Base-by-base conservation (phyloP, 371 early-diverging fungal species). In the Mucor mucedo region DNA sequence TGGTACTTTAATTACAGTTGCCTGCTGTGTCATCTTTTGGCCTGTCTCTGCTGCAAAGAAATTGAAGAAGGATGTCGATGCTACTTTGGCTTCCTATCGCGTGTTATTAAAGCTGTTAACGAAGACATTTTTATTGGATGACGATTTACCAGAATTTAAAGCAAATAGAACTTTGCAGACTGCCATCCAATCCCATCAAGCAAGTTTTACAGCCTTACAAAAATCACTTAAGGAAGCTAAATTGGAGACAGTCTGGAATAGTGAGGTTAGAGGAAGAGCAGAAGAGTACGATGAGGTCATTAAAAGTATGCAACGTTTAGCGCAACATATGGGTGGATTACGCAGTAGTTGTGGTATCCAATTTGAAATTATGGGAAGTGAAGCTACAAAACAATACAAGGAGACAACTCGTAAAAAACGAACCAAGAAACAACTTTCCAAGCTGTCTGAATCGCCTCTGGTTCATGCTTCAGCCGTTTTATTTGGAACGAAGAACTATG, bases 51-150 rank as follows among this genome's bases (percentile, higher is more conserved):
- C 88, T 4, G 78, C 85, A 33, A 82, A 79, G 30, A 81, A 83
- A 48, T 68, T 91, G 4, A 79, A 82, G 79, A 77, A 80, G 35
- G 87, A 87, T 60, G 76, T 90, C 29, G 85, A 73, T 2, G 72
- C 73, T 2, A 83, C 88, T 2, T 53, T 91, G n/a, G 60, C 57
- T 2, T 87, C 89, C 0, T 87, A 86, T 55, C 66, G 82, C 21
- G 67, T 83, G 0, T 57, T 88, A 3, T 66, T 89, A 40, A 85
- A 86, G 42, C 58, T 86, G 11, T 49, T 89, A 35, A 87, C 87
- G 29, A 89, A 89, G 65, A 87, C 89, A 0, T 91, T 91, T 55
- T 69, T 91, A 32, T 63, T 91, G 41, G 91, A 89, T 59, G 79
- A 79, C 14, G 82, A 84, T 57, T 60, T 83, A 6, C 82, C 88